phyloP scores from a whole-genome alignment of 495 filamentous ascomycete species.

The Xylaria intraflava region DNA sequence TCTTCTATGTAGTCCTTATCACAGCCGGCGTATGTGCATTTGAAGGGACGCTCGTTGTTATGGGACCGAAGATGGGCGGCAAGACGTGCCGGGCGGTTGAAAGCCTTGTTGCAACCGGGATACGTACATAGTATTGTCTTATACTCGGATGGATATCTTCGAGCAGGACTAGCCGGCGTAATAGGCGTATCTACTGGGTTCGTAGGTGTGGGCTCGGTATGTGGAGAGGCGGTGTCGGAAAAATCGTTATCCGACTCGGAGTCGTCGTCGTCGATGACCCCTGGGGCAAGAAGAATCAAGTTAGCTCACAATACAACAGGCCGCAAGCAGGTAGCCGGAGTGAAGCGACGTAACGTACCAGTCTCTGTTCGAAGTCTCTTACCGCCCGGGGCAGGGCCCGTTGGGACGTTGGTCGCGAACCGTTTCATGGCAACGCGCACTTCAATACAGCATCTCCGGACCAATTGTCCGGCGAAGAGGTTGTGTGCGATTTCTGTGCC shows the following conservation, averaged over 20 bases:
- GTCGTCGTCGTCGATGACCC: slow-evolving; percentile 11
- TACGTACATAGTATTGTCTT: slow-evolving; percentile 68
- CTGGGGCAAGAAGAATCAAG: not conserved
- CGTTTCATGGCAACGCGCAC: slow-evolving; percentile 23
- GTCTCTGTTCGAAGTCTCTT: slow-evolving; percentile 8
- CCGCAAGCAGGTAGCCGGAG: not conserved
- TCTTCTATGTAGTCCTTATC: slow-evolving; percentile 74
- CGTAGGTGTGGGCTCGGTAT: slow-evolving; percentile 22
- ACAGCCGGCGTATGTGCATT: slow-evolving; percentile 62
- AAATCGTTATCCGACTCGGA: slow-evolving; percentile 10
- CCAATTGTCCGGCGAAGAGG: not conserved
- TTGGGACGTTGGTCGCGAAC: slow-evolving; percentile 12
- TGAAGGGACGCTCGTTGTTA: slow-evolving; percentile 67
- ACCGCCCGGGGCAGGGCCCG: not conserved
- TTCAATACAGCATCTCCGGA: not conserved
- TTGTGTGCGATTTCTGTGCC: not conserved
- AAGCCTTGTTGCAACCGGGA: slow-evolving; percentile 68
- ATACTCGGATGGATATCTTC: slow-evolving; percentile 58
- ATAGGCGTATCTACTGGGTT: slow-evolving; percentile 43
- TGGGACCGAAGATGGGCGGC: slow-evolving; percentile 73
- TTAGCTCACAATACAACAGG: slow-evolving; percentile 8
- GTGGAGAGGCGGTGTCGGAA: slow-evolving; percentile 40
- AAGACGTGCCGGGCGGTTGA: slow-evolving; percentile 77
- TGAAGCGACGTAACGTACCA: not conserved
- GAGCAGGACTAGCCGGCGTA: slow-evolving; percentile 49